Evolutionary conservation across 2,329 filamentous ascomycete genomes (phyloP).

Genomic region (Elsinoe necatrix): DNA sequence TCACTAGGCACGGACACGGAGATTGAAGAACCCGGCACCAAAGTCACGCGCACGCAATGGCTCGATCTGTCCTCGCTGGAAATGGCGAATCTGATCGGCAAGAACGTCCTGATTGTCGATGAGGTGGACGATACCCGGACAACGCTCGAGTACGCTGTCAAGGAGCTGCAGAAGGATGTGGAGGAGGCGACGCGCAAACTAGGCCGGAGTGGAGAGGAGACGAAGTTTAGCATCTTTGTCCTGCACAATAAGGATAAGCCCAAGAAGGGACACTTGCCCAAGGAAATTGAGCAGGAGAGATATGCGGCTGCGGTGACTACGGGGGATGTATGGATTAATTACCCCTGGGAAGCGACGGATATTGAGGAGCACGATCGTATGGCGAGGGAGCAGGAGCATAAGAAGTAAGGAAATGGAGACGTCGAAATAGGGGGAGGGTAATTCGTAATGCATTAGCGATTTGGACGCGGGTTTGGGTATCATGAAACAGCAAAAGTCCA

Average conservation of each 20-base stretch:
- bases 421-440: neutral
- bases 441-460: conserved; percentile 11
- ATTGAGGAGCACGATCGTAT: conserved; percentile 83
- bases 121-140: conserved; percentile 95
- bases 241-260: conserved; percentile 97
- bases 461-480: conserved; percentile 6
- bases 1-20: conserved; percentile 50
- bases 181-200: conserved; percentile 66
- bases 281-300: conserved; percentile 57
- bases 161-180: conserved; percentile 91
- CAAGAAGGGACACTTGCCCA: conserved; percentile 82
- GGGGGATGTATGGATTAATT: conserved; percentile 96
- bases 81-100: conserved; percentile 83
- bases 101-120: conserved; percentile 85
- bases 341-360: conserved; percentile 93
- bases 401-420: neutral
- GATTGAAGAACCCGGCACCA: conserved; percentile 75
- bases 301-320: conserved; percentile 85
- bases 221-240: conserved; percentile 89
- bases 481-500: neutral
- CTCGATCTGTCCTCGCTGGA: conserved; percentile 79
- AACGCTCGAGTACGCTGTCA: conserved; percentile 86
- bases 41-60: conserved; percentile 97
- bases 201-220: conserved; percentile 61
- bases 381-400: conserved; percentile 38